Base-by-base conservation (phyloP, 441 rosid genomes). In the Syzygium malaccense region DNA sequence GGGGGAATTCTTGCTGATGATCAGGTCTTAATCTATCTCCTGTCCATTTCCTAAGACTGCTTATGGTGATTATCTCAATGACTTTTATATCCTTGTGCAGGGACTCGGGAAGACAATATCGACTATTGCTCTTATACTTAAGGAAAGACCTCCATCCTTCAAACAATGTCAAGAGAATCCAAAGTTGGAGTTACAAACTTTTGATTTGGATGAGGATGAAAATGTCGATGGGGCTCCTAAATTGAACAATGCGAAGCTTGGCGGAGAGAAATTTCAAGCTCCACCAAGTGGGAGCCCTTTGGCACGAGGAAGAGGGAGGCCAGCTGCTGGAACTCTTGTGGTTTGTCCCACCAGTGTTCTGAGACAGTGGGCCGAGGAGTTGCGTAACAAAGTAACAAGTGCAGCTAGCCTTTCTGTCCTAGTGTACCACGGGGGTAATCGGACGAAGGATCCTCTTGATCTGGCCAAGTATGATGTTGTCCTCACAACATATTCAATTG, bases 1-100 rank as follows among this genome's bases (percentile, higher is more conserved):
- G 99, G 99, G 90, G 99, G 99, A 92, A 98, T 98, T 89, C 98
- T 98, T 88, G 99, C 99, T 55, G 99, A 98, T 92, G 99, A 98
- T 92, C 99, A 98, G 99, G 99, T 96, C 51, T 41, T 57, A 68
- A 71, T 88, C 87, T 87, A 55, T 55, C 87, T 92, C 32, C 14
- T 87, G 87, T 90, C 86, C 88, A 56, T 55, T 90, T 92, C 88
- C 88, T 85, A 86, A 87, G 56, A 87, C 86, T 55, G 25, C 64
- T 88, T 90, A 85, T 53, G 55, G 57, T 88, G 26, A 30, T 53
- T 49, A 49, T 60, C 28, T 23, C 20, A 53, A 85, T 54, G 17
- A 57, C 18, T 83, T 53, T 58, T 86, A 84, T 78, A 85, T 60
- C 86, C 56, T 92, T 75, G 87, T 94, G 92, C 94, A 98, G 99